Percentiles rank a stretch among this genome's conserved stretches.
phyloP scores from a whole-genome alignment of 805 yeast species.

The Hanseniaspora nectarophila region DNA sequence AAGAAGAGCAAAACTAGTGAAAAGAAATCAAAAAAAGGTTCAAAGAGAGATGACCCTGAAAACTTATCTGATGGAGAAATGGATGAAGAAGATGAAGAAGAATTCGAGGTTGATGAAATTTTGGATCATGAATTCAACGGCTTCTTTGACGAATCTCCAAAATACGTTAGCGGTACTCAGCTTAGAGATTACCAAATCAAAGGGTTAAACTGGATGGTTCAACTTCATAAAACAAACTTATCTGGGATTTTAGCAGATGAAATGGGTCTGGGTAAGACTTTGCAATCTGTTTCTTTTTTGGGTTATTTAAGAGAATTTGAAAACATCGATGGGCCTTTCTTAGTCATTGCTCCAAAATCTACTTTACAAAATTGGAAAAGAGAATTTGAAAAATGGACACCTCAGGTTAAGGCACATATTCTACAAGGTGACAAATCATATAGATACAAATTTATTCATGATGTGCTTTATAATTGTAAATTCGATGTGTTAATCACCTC shows the following conservation, averaged over 20 bases:
- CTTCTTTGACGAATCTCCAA: conserved; percentile 77
- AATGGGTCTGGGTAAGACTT: conserved; percentile 94
- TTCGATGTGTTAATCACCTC: conserved; percentile 88
- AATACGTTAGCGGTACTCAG: conserved; percentile 55
- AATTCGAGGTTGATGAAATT: conserved; percentile 71
- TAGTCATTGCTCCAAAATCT: conserved; percentile 88
- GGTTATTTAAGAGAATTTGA: conserved; percentile 75
- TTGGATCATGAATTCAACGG: conserved; percentile 38
- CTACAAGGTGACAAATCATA: conserved; percentile 85
- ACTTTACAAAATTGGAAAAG: conserved; percentile 94
- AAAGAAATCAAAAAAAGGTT: no score
- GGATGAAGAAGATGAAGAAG: conserved; percentile 63
- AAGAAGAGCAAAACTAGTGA: conserved; percentile 2
- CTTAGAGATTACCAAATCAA: conserved; percentile 87
- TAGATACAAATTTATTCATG: conserved; percentile 48
- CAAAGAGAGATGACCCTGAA: background rate
- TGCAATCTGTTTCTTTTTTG: conserved; percentile 84
- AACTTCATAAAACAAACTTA: conserved; percentile 73
- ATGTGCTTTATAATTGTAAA: conserved; percentile 52
- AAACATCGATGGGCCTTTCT: conserved; percentile 76
- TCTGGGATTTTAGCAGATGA: conserved; percentile 95
- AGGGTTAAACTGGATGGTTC: conserved; percentile 89
- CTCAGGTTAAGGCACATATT: conserved; percentile 75
- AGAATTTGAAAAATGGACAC: conserved; percentile 92
- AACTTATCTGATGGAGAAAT: conserved; percentile 36